Base-by-base conservation (phyloP, 2,329 filamentous ascomycete genomes). In the Fusarium sp. region DNA sequence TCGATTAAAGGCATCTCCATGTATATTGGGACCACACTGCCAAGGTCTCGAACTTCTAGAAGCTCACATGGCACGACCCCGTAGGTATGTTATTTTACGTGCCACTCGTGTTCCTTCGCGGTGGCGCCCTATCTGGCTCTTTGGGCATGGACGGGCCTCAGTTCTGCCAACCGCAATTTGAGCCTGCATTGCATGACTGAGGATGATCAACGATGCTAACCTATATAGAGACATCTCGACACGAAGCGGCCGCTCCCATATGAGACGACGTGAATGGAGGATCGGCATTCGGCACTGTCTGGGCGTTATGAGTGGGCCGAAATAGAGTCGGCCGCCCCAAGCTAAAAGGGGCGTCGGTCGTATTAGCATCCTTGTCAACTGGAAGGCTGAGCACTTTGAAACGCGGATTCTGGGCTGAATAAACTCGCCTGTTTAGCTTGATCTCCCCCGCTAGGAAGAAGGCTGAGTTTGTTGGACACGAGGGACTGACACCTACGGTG, bases 1-100 rank as follows among this genome's bases (percentile, higher is more conserved):
- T 97, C 82, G 95, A 94, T 82, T 99, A 82, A 78, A 64, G 38
- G n/a, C 29, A 8, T 56, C 38, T 37, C 27, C 18, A 29, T 54
- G 27, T 54, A 20, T 27, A 27, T 38, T 40, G 34, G 58, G 47
- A 38, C 27, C 35, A n/a, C 29, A 22, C 18, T 10, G 31, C 29
- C 60, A 34, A 45, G 52, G 18, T 20, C 24, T 29, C n/a, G 35
- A 45, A 38, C n/a, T 8, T 54, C 24, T 64, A 50, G 58, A 69
- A 62, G 45, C 31, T 50, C 61, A 37, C 37, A 62, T 60, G 56
- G 34, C 27, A 52, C 37, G 59, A 60, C 58, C 11, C 16, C 24
- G 62, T 29, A 29, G 45, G 24, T 63, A 50, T 27, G 24, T 63
- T 20, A 31, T 56, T 35, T 61, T 68, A 16, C 37, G 35, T 59